Evolutionary conservation across 805 yeast species (phyloP).

Genomic region (Yamadazyma kitorensis): DNA sequence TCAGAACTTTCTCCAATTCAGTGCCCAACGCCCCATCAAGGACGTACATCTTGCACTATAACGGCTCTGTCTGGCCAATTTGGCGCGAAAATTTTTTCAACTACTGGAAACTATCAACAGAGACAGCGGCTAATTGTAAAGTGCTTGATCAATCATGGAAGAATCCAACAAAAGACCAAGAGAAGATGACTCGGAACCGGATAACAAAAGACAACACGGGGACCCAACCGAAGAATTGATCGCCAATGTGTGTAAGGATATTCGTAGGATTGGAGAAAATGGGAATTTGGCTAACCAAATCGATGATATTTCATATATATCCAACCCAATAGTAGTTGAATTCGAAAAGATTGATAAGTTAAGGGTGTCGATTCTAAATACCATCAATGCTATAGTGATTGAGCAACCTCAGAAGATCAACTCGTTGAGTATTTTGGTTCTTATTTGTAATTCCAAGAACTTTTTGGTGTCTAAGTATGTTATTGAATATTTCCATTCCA

Average conservation of each 20-base stretch:
- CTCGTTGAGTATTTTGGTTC: slow-evolving; percentile 64
- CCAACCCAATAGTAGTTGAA: slow-evolving; percentile 63
- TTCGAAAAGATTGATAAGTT: slow-evolving; percentile 61
- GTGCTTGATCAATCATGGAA: slow-evolving; percentile 3
- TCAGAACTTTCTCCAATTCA: slow-evolving; percentile 51
- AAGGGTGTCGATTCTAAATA: slow-evolving; percentile 56
- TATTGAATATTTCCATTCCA: slow-evolving; percentile 64
- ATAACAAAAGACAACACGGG: slow-evolving; percentile 35
- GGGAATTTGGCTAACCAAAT: slow-evolving; percentile 37
- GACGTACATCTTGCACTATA: slow-evolving; percentile 11
- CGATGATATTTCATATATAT: slow-evolving; percentile 60
- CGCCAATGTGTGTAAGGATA: slow-evolving; percentile 43
- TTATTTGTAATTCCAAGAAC: slow-evolving; percentile 62
- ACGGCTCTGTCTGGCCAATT: not conserved
- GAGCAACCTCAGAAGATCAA: slow-evolving; percentile 93
- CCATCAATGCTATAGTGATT: slow-evolving; percentile 62
- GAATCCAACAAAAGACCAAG: slow-evolving; percentile 12
- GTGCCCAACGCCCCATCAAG: slow-evolving; percentile 69
- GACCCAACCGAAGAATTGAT: slow-evolving; percentile 42
- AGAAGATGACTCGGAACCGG: slow-evolving; percentile 21
- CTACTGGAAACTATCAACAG: too few relatives aligned
- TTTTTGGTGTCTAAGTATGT: slow-evolving; percentile 66
- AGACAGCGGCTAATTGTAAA: too few relatives aligned
- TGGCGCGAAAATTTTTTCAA: slow-evolving; percentile 5
- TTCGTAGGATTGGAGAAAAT: slow-evolving; percentile 43